Percentiles rank a stretch among this genome's conserved stretches.
Conservation (phyloP, 2,329 filamentous ascomycete genomes). For the Arthroderma sp. region DNA sequence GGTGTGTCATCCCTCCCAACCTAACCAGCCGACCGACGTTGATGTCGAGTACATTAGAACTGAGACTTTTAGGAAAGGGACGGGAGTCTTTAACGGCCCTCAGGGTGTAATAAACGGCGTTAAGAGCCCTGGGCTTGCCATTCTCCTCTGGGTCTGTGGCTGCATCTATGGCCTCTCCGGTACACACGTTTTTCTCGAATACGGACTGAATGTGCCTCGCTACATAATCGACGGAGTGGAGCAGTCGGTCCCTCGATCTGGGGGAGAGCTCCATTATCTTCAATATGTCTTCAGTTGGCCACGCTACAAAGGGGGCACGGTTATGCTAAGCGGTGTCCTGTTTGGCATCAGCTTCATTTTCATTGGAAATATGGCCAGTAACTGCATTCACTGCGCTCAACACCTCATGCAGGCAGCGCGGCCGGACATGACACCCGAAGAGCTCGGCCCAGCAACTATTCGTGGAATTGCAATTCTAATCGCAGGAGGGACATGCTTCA, state of each 20-base stretch:
- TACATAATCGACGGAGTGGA: constrained; percentile 1
- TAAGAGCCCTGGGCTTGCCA: constrained; percentile 9
- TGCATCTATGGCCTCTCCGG: constrained; percentile 9
- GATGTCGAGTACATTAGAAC: not conserved
- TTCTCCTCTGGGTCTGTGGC: constrained; percentile 12
- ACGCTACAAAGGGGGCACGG: constrained; percentile 2
- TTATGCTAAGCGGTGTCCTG: constrained; percentile 9
- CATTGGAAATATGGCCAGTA: constrained; percentile 13
- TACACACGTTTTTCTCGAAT: constrained; percentile 11
- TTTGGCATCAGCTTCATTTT: constrained; percentile 16
- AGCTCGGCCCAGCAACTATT: constrained; percentile 19
- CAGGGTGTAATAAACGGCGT: constrained; percentile 8
- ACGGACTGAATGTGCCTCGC: constrained; percentile 10
- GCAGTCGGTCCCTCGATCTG: constrained; percentile 9
- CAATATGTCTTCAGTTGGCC: constrained; percentile 13
- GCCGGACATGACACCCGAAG: constrained; percentile 11
- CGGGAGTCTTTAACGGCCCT: constrained; percentile 11
- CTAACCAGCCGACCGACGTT: not conserved
- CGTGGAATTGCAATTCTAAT: constrained; percentile 37
- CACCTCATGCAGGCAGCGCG: constrained; percentile 26
- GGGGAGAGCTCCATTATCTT: constrained; percentile 14
- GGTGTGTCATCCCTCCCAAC: constrained; percentile 5
- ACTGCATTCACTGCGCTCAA: constrained; percentile 35
- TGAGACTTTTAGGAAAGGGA: constrained; percentile 6
- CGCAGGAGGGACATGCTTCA: constrained; percentile 32